Conservation (phyloP, 2,329 filamentous ascomycete genomes). For the Claviceps fusiformis region DNA sequence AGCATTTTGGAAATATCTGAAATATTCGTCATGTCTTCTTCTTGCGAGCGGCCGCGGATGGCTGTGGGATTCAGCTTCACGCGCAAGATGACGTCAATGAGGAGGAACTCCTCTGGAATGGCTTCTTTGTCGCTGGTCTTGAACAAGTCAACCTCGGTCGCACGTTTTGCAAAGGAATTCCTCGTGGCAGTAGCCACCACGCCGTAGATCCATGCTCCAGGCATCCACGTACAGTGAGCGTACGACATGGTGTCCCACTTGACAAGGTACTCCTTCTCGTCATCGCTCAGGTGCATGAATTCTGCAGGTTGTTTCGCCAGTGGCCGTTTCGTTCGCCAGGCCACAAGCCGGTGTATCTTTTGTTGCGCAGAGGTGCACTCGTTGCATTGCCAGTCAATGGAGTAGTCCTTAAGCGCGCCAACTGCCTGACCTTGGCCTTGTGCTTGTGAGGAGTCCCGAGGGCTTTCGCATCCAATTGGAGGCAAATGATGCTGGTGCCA, state of each 20-base stretch:
- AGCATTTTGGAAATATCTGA: conserved; percentile 58
- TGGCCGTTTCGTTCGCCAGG: conserved; percentile 56
- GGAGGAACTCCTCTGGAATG: conserved; percentile 73
- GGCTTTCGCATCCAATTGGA: conserved; percentile 20
- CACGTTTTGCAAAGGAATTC: conserved; percentile 60
- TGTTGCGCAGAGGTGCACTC: conserved; percentile 53
- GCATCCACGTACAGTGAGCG: conserved; percentile 72
- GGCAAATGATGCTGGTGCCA: conserved; percentile 81
- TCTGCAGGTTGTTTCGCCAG: conserved; percentile 18
- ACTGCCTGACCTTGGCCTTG: conserved; percentile 17
- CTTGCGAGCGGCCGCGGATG: conserved; percentile 42
- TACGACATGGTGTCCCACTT: conserved; percentile 80
- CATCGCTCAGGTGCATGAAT: conserved; percentile 36
- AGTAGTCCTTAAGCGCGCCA: conserved; percentile 59
- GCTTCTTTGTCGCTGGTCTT: conserved; percentile 64
- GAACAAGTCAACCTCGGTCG: conserved; percentile 40
- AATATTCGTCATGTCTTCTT: conserved; percentile 58
- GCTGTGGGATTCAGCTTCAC: conserved; percentile 42
- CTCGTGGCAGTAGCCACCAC: conserved; percentile 51
- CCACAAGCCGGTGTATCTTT: conserved; percentile 68
- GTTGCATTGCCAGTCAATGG: conserved; percentile 62
- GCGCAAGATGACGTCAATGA: conserved; percentile 78
- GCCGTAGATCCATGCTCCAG: conserved; percentile 79
- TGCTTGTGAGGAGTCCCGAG: conserved; percentile 6
- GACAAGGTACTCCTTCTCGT: conserved; percentile 81